These are phyloP conservation scores for Sporisorium reilianum DNA, from an alignment of 1,284 basidiomycete genomes.

Conservation along the genomic window DNA sequence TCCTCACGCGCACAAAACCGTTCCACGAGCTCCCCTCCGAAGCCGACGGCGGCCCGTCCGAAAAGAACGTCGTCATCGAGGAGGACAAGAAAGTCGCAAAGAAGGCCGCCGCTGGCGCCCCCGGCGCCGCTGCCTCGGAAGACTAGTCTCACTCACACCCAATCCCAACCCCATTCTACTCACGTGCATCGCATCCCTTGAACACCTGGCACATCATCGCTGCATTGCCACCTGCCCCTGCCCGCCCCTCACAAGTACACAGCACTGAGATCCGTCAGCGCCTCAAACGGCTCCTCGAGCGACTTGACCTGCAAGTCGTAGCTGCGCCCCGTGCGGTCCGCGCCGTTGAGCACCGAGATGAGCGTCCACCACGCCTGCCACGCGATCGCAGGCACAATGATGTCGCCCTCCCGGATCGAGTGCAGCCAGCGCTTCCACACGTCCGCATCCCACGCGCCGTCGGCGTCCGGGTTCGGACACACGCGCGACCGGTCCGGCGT, in stretches of 20 bases:
- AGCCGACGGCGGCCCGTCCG: slow-evolving; percentile 54
- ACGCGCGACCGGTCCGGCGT: slow-evolving; percentile 39
- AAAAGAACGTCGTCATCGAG: slow-evolving; percentile 64
- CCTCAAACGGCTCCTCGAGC: slow-evolving; percentile 55
- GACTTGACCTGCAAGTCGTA: slow-evolving; percentile 65
- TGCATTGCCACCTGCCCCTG: neutral
- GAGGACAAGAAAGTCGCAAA: slow-evolving; percentile 63
- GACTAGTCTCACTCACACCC: slow-evolving; percentile 11
- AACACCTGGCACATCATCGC: neutral
- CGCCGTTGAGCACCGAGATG: slow-evolving; percentile 65
- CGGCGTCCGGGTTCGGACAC: slow-evolving; percentile 58
- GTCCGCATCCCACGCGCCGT: slow-evolving; percentile 53
- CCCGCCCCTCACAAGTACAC: slow-evolving; percentile 55
- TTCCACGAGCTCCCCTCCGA: slow-evolving; percentile 65
- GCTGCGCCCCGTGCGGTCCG: slow-evolving; percentile 56
- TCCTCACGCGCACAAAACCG: slow-evolving; percentile 60
- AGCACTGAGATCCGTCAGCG: slow-evolving; percentile 48
- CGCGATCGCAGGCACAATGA: slow-evolving; percentile 59
- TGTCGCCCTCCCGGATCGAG: slow-evolving; percentile 53
- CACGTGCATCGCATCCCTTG: neutral
- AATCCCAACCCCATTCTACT: neutral
- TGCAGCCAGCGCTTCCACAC: slow-evolving; percentile 59
- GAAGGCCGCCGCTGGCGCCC: slow-evolving; percentile 45
- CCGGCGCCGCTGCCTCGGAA: slow-evolving; percentile 17
- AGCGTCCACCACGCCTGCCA: slow-evolving; percentile 69